Conservation (phyloP, 192 early-diverging fungal species). For the Umbelopsis vinacea region DNA sequence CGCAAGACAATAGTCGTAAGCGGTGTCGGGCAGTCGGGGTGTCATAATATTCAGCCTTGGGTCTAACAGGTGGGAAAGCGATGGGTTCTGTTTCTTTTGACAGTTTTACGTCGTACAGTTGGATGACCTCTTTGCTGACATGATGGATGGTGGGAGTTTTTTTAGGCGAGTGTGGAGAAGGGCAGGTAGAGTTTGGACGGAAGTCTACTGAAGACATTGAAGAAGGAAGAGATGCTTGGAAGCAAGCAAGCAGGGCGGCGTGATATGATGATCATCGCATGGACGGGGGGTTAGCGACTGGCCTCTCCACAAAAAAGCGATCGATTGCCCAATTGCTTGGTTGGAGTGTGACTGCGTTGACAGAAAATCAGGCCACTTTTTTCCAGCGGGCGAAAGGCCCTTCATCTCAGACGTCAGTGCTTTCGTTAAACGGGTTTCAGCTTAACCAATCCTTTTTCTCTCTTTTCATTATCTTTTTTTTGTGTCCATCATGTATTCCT, state of each 20-base stretch:
- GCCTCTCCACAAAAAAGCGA: too few relatives aligned
- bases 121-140: slow-evolving; percentile 18
- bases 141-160: neutral
- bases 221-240: neutral
- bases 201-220: neutral
- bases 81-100: slow-evolving; percentile 16
- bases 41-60: slow-evolving; percentile 21
- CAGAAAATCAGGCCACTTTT: slow-evolving; percentile 17
- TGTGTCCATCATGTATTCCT: neutral
- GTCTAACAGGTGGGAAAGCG: neutral
- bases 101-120: slow-evolving; percentile 20
- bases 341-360: neutral
- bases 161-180: slow-evolving; percentile 10
- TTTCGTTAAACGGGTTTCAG: neutral
- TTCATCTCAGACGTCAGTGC: neutral
- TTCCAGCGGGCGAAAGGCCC: too few relatives aligned
- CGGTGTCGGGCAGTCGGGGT: slow-evolving; percentile 2
- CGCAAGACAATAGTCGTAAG: neutral
- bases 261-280: neutral
- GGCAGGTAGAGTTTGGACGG: slow-evolving; percentile 11
- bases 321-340: too few relatives aligned
- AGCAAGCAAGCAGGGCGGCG: neutral
- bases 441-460: neutral
- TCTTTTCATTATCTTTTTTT: neutral
- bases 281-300: too few relatives aligned